A percentile compares a stretch with the other conserved stretches of the same genome.
Evolutionary conservation across 2,329 filamentous ascomycete genomes (phyloP).

Genomic region (Diaporthe ampelina): DNA sequence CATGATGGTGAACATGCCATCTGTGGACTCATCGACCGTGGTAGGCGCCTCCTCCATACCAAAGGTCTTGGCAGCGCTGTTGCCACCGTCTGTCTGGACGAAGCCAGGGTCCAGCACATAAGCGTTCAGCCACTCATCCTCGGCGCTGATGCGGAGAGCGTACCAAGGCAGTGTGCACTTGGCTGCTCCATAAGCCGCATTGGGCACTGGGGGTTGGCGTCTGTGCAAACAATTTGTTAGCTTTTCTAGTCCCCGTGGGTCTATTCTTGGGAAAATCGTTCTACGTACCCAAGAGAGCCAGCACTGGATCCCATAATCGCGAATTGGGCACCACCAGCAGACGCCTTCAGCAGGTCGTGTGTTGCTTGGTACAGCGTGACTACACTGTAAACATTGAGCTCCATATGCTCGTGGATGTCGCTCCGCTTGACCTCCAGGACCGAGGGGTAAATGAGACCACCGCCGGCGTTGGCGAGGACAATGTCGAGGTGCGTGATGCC

Average conservation of each 20-base stretch:
- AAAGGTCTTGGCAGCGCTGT: constrained; percentile 9
- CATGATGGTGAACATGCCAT: constrained; percentile 43
- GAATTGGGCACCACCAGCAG: constrained; percentile 50
- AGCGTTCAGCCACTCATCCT: constrained; percentile 52
- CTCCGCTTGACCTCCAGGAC: constrained; percentile 52
- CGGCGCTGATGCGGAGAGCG: constrained; percentile 49
- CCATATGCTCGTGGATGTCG: constrained; percentile 55
- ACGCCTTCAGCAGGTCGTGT: constrained; percentile 53
- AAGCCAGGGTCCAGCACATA: constrained; percentile 46
- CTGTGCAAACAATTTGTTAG: not conserved
- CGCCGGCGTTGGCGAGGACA: constrained; percentile 67
- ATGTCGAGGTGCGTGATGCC: constrained; percentile 61
- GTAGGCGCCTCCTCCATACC: constrained; percentile 38
- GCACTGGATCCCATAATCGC: constrained; percentile 51
- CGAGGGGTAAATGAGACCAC: constrained; percentile 50
- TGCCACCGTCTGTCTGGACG: constrained; percentile 4
- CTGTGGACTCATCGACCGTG: constrained; percentile 37
- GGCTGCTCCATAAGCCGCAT: constrained; percentile 58
- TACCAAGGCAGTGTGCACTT: constrained; percentile 56
- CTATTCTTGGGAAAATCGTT: not conserved
- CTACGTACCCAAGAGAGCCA: constrained; percentile 44
- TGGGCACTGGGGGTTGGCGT: constrained; percentile 45
- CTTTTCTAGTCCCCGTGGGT: not conserved
- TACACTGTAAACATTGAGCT: constrained; percentile 59
- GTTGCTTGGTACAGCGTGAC: constrained; percentile 61